Conservation (phyloP, 257 asterid species). For the Verbena officinalis region DNA sequence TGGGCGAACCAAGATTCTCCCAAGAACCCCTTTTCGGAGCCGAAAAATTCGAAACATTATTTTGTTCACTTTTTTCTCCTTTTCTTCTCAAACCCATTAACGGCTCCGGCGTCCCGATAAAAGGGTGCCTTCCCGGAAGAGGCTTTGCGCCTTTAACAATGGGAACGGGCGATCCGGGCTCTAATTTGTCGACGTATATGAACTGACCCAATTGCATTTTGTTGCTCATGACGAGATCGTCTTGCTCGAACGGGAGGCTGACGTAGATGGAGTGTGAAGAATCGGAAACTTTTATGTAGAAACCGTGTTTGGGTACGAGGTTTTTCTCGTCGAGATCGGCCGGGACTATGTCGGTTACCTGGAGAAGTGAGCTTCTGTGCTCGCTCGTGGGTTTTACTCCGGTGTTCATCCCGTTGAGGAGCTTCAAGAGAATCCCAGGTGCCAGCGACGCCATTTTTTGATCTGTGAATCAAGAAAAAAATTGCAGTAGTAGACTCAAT, state of each 20-base stretch:
- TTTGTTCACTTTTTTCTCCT: conserved; percentile 49
- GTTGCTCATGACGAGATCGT: conserved; percentile 87
- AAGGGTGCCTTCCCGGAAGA: conserved; percentile 82
- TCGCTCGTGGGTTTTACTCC: conserved; percentile 85
- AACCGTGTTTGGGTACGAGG: conserved; percentile 79
- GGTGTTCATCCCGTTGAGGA: conserved; percentile 68
- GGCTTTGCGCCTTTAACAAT: conserved; percentile 73
- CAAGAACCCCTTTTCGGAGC: conserved; percentile 83
- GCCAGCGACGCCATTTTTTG: conserved; percentile 71
- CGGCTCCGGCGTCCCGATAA: conserved; percentile 90
- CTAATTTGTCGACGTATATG: conserved; percentile 74
- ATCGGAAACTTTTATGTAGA: conserved; percentile 81
- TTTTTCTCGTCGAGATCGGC: conserved; percentile 91
- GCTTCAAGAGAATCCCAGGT: conserved; percentile 82
- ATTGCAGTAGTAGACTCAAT: too few species aligned
- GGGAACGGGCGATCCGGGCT: conserved; percentile 94
- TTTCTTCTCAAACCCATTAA: conserved; percentile 73
- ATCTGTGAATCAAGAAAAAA: neutral
- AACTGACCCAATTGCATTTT: conserved; percentile 88
- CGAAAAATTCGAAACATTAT: conserved; percentile 33
- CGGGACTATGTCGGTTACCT: conserved; percentile 88
- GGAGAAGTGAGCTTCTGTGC: conserved; percentile 79
- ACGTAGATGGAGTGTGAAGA: conserved; percentile 85
- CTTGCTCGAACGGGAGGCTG: conserved; percentile 84
- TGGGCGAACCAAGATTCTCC: conserved; percentile 63